Evolutionary conservation across 805 yeast species (phyloP), one percentile per base, ranked within the genome.

Genomic region (Ogataea trehalophila): DNA sequence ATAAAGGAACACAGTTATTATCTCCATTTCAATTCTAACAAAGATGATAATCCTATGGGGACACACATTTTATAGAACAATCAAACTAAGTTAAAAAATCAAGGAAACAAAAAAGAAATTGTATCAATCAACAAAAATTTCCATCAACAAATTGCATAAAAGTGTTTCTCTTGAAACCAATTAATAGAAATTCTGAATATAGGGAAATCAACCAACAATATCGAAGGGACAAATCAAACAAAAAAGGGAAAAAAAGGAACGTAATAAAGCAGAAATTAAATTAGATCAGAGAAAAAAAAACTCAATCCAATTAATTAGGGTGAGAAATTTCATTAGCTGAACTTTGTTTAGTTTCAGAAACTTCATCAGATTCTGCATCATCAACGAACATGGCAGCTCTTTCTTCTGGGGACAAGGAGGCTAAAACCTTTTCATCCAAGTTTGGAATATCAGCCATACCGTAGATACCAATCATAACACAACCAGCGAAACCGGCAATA

Each of bases 391-490:
- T 70, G 31, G 67, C 53, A 6, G 63, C 69, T 43, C 67, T 68
- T 46, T 77, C 69, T 45, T 79, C 79, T 39, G 75, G 60, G 50
- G 73, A 72, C 60, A 83, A 70, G 51, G 76, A 81, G 57, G 76
- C 72, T 40, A 78, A 77, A 46, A 86, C 82, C 60, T 75, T 74
- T 53, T 74, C 73, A 64, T 85, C 92, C 45, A 82, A 75, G 66
- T 82, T 74, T 63, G 80, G 77, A 66, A 87, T 75, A 56, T 91
- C 98, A 61, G 89, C 75, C 73, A 87, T 68, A 71, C 99, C 99
- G 69, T 92, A 94, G 66, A 82, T 60, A 42, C 85, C 77, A 61
- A 94, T 87, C 56, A 84, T 76, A 47, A 71, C 73, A 69, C 91
- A 71, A 68, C 99, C 99, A 17, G 88, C 68, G 53, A 88, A 63